Base-by-base conservation (phyloP, 2,329 filamentous ascomycete genomes). In the Aspergillus sp. region DNA sequence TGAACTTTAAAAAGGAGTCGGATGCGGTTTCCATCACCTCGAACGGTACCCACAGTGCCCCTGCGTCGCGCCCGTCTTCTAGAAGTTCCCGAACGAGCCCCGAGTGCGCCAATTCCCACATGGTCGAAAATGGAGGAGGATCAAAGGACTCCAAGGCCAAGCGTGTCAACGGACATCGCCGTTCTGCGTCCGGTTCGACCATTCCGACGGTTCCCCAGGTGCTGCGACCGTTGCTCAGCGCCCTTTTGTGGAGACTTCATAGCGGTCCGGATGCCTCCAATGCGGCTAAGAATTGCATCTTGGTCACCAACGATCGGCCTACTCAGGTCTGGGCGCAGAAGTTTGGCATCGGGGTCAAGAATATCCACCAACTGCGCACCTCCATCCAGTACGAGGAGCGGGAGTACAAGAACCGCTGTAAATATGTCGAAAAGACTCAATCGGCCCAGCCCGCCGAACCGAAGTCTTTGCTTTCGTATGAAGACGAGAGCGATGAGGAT, bases 401-500 rank as follows among this genome's bases (percentile, higher is more conserved):
- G 26, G 77, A 80, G 57, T 75, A 73, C 65, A 79, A 79, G 59
- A 77, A 77, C 59, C 74, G 75, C 29, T 78, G 77, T 67, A 79
- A 77, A 61, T 77, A 78, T 60, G 71, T 75, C 18, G 78, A 81
- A 63, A 80, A 79, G 65, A 79, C 71, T 14, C 73, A 75, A 59
- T 63, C 65, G 3, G 49, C 71, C 16, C 73, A 75, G 59, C 63
- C 65, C 4, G 47, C 69, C 4, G 76, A 80, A 53, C 75, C 77
- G 9, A 79, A 80, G 64, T 73, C 77, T 4, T 66, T 81, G 6
- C 73, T 81, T 51, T 77, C 78, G 7, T 81, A 81, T 60, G 78
- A 81, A 39, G 77, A 77, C n/a, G 78, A 80, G 14, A 80, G 76
- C 42, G 78, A 80, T 22, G 79, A 80, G 58, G 79, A 81, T 63